Base-by-base conservation (phyloP, 2,329 filamentous ascomycete genomes). In the Myriosclerotinia scirpicola region DNA sequence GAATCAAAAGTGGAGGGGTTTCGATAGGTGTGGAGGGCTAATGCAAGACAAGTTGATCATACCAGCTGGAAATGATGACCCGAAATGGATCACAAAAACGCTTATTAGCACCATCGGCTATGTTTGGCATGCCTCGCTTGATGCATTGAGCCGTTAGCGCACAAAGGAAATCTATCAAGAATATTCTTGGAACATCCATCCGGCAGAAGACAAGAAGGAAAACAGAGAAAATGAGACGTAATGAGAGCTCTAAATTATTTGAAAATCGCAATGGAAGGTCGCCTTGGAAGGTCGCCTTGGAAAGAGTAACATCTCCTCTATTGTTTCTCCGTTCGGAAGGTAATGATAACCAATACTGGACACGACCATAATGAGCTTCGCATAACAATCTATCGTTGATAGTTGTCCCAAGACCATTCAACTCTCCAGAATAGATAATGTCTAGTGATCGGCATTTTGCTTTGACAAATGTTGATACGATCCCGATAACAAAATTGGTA, bases 21-120 rank as follows among this genome's bases (percentile, higher is more conserved):
- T 67, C 22, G 63, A 64, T 46, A 73, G 72, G 73, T 75, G 75
- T 75, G 75, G 73, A 76, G 73, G 70, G 71, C 74, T 76, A 75
- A 71, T 64, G 72, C 58, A 69, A 67, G 67, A 69, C 62, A 69
- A 65, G 69, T 59, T 66, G 68, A 66, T 63, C 53, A 67, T 62
- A 73, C 71, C 69, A 65, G 46, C 71, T 72, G 73, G 74, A 75
- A 72, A 67, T 71, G 66, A 72, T 75, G 71, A 71, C 75, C 73
- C 69, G 68, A 75, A 74, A 67, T 71, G 74, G 74, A 75, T 72
- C 60, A 67, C 42, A 56, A 72, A 44, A 71, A 71, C 65, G 68
- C 72, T 68, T 69, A 67, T 68, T 54, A 66, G 52, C 40, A 52
- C 53, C 44, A 52, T 53, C 40, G 62, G 64, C n/a, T 66, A 60